Conservation (phyloP, 352 stramenopile species). For the Salisapilia sapeloensis region DNA sequence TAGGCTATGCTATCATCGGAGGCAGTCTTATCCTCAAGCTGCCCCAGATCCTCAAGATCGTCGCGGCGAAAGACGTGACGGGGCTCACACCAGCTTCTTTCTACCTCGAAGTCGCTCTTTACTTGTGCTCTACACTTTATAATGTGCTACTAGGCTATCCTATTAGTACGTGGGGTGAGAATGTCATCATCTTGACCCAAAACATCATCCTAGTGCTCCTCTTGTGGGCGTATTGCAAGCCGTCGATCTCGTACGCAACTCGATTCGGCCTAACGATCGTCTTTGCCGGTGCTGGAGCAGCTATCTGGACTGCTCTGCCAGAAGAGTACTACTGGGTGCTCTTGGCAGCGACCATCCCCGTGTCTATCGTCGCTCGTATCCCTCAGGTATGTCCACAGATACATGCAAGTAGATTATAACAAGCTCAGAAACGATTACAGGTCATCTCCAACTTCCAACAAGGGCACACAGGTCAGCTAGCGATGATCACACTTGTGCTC, state of each 20-base stretch:
- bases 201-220: slow-evolving; percentile 73
- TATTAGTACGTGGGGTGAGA: slow-evolving; percentile 76
- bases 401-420: too few species aligned
- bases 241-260: slow-evolving; percentile 28
- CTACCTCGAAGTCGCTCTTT: slow-evolving; percentile 80
- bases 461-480: slow-evolving; percentile 78
- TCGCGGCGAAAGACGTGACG: slow-evolving; percentile 60
- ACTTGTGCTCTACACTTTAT: slow-evolving; percentile 67
- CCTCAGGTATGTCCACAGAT: slow-evolving; percentile 30
- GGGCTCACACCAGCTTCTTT: slow-evolving; percentile 73
- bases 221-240: slow-evolving; percentile 50
- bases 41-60: slow-evolving; percentile 82
- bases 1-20: slow-evolving; percentile 80
- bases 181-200: slow-evolving; percentile 70
- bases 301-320: slow-evolving; percentile 43
- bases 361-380: slow-evolving; percentile 65
- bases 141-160: slow-evolving; percentile 74
- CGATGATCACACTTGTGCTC: slow-evolving; percentile 69
- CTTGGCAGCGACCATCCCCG: slow-evolving; percentile 48
- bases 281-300: slow-evolving; percentile 26
- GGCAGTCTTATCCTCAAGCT: slow-evolving; percentile 77
- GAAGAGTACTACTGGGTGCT: slow-evolving; percentile 60
- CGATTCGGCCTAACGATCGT: slow-evolving; percentile 23
- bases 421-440: slow-evolving; percentile 12
- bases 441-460: slow-evolving; percentile 81